phyloP scores from a whole-genome alignment of 768 basidiomycete genomes.

The Holtermannia corniformis region DNA sequence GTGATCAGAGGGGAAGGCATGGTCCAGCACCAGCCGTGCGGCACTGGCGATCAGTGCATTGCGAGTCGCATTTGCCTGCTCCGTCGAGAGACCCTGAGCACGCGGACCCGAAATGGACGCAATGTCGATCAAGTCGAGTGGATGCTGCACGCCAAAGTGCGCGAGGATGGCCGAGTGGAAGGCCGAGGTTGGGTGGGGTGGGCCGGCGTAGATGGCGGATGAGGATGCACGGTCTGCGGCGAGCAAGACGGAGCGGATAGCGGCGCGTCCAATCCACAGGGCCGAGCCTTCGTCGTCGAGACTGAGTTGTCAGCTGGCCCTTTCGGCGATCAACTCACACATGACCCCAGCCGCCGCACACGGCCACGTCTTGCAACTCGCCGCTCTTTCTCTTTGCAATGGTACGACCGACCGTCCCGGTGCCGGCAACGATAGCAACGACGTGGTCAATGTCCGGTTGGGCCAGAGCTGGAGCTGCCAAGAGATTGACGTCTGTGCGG shows the following conservation, averaged over 20 bases:
- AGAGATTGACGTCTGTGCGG: constrained; percentile 33
- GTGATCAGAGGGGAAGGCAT: constrained; percentile 25
- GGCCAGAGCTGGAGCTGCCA: constrained; percentile 28
- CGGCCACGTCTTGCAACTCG: constrained; percentile 20
- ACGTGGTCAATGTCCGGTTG: constrained; percentile 19
- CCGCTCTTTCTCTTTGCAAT: constrained; percentile 11
- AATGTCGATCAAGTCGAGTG: constrained; percentile 26
- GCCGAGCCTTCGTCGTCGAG: constrained; percentile 40
- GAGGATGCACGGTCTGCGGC: constrained; percentile 19
- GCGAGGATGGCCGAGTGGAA: constrained; percentile 23
- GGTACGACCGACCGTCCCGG: constrained; percentile 30
- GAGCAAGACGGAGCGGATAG: constrained; percentile 23
- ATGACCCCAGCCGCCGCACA: constrained; percentile 34
- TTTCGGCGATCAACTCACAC: constrained; percentile 15
- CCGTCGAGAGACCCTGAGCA: constrained; percentile 5
- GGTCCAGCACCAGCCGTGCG: constrained; percentile 26
- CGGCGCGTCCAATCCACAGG: constrained; percentile 29
- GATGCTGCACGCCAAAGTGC: constrained; percentile 22
- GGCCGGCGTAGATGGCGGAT: constrained; percentile 8
- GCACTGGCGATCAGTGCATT: constrained; percentile 33
- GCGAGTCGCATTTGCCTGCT: constrained; percentile 20
- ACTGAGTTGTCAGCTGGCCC: constrained; percentile 8
- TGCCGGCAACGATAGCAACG: constrained; percentile 34
- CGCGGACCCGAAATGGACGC: constrained; percentile 12
- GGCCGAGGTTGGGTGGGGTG: constrained; percentile 10